A percentile compares a stretch with the other conserved stretches of the same genome.
These are phyloP conservation scores for Primulina tabacum DNA, from an alignment of 257 asterid genomes.

Conservation along the genomic window DNA sequence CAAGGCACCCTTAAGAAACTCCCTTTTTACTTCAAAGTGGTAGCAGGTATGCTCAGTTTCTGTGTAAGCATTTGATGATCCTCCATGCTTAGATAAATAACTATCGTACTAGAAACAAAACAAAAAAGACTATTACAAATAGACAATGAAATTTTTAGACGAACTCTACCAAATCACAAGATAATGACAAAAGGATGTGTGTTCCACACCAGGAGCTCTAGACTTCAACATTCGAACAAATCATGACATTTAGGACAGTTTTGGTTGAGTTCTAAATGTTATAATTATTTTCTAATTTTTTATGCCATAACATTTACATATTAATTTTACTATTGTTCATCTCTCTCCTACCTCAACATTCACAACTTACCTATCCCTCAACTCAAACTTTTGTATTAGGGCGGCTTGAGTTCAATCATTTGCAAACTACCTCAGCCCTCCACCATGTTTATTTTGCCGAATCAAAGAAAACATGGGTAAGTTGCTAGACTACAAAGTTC, in stretches of 20 bases:
- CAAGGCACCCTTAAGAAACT: conserved; percentile 88
- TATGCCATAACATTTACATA: not conserved
- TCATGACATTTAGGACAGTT: conserved; percentile 13
- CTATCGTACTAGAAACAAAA: conserved; percentile 76
- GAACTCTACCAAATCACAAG: conserved; percentile 17
- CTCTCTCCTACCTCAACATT: conserved; percentile 20
- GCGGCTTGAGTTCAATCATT: no score
- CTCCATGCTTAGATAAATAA: conserved; percentile 98
- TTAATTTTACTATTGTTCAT: not conserved
- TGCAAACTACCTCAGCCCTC: not conserved
- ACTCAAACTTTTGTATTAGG: not conserved
- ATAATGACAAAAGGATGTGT: conserved; percentile 17
- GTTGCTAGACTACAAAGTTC: conserved; percentile 15
- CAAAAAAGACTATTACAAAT: conserved; percentile 37
- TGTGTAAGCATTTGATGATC: conserved; percentile 98
- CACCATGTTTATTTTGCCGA: not conserved
- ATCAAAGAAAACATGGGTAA: conserved; percentile 13
- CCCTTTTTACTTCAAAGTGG: conserved; percentile 92
- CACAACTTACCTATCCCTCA: conserved; percentile 18
- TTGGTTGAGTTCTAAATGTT: conserved; percentile 9
- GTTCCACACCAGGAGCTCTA: conserved; percentile 11
- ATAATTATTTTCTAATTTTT: not conserved
- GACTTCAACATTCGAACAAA: conserved; percentile 14
- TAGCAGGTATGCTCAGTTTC: conserved; percentile 98
- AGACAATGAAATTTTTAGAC: conserved; percentile 16